A percentile compares a stretch with the other conserved stretches of the same genome.
These are phyloP conservation scores for Phytophthora sp. DNA, from an alignment of 352 stramenopile species.

Conservation along the genomic window DNA sequence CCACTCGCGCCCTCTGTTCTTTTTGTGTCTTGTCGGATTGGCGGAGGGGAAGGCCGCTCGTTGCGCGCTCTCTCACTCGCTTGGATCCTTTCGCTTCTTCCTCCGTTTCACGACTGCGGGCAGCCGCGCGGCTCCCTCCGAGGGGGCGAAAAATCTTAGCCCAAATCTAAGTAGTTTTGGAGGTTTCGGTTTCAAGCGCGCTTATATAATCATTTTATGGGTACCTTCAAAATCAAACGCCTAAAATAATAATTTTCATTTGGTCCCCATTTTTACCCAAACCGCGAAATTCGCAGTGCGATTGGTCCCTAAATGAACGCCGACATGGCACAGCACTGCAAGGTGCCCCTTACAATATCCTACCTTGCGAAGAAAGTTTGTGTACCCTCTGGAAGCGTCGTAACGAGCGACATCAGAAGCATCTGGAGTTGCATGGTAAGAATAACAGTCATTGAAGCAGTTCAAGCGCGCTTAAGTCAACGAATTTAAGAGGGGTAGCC, in stretches of 20 bases:
- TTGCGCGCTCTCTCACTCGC: conserved; percentile 22
- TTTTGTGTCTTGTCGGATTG: conserved; percentile 33
- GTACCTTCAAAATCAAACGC: not conserved
- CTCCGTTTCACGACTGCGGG: conserved; percentile 82
- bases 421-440: not conserved
- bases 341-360: not conserved
- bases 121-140: conserved; percentile 30
- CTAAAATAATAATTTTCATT: too few relatives aligned
- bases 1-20: conserved; percentile 8
- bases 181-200: conserved; percentile 32
- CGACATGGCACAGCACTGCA: not conserved
- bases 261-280: not conserved
- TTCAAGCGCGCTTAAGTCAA: conserved; percentile 41
- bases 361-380: too few relatives aligned
- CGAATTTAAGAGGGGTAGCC: conserved; percentile 30
- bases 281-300: not conserved
- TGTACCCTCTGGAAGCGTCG: not conserved
- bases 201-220: conserved; percentile 23
- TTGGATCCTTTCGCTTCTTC: conserved; percentile 48
- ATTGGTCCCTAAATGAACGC: not conserved
- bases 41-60: conserved; percentile 23
- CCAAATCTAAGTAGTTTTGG: conserved; percentile 30
- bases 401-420: not conserved
- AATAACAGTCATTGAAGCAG: conserved; percentile 16
- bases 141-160: conserved; percentile 29